Evolutionary conservation across 1,284 basidiomycete species (phyloP).

Genomic region (Sanguinoderma infundibulare): DNA sequence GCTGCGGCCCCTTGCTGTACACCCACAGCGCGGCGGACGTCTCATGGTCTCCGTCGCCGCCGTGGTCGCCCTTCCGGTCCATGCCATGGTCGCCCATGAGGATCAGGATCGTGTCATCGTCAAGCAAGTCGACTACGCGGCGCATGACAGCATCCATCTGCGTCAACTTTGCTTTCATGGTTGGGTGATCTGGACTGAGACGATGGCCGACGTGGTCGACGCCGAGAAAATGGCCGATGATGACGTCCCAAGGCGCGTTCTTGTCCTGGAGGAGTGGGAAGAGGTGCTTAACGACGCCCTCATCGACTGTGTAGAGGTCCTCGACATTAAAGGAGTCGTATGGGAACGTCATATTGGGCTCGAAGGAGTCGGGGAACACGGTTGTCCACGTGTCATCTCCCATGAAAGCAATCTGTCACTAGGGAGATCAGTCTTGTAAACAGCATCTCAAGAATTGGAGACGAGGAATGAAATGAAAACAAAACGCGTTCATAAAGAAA

Average conservation of each 20-base stretch:
- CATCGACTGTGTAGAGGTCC: slow-evolving; percentile 95
- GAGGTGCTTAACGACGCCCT: slow-evolving; percentile 86
- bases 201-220: slow-evolving; percentile 98
- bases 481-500: not conserved
- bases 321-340: slow-evolving; percentile 99
- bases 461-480: not conserved
- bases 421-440: not conserved
- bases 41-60: slow-evolving; percentile 89
- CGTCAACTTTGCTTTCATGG: slow-evolving; percentile 83
- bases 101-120: slow-evolving; percentile 88
- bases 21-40: slow-evolving; percentile 91
- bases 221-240: slow-evolving; percentile 95
- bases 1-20: slow-evolving; percentile 73
- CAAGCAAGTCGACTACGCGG: slow-evolving; percentile 68
- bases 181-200: slow-evolving; percentile 87
- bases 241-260: slow-evolving; percentile 75
- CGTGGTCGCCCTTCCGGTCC: slow-evolving; percentile 95
- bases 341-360: slow-evolving; percentile 73
- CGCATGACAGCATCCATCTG: slow-evolving; percentile 88
- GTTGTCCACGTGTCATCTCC: slow-evolving; percentile 98
- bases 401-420: slow-evolving; percentile 74
- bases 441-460: not conserved
- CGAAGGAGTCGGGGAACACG: slow-evolving; percentile 83
- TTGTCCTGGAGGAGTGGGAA: slow-evolving; percentile 71
- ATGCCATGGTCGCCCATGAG: slow-evolving; percentile 98